These are phyloP conservation scores for Pythium plurisporium DNA, from an alignment of 352 stramenopile genomes.

Conservation along the genomic window DNA sequence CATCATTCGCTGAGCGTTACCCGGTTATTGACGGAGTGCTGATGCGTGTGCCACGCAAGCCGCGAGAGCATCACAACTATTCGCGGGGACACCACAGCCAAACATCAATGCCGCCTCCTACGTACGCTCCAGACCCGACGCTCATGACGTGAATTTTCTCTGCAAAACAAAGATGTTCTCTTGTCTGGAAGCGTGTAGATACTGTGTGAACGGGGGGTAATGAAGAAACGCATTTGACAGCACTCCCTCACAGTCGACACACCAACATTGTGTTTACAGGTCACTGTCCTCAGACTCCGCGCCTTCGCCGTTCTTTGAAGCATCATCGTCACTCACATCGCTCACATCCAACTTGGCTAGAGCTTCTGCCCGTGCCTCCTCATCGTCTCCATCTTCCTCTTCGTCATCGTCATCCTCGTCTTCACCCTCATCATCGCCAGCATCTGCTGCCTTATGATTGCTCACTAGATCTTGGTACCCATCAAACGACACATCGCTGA, in stretches of 20 bases:
- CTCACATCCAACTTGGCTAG: slow-evolving; percentile 12
- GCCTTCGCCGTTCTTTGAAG: slow-evolving; percentile 23
- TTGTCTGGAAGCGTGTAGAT: slow-evolving; percentile 6
- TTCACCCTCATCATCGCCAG: neutral
- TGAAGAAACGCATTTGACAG: slow-evolving; percentile 9
- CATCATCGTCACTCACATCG: slow-evolving; percentile 28
- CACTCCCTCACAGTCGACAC: neutral
- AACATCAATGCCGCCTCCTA: slow-evolving; percentile 7
- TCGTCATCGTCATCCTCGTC: slow-evolving; percentile 13
- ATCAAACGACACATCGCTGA: slow-evolving; percentile 72
- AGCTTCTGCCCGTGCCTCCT: slow-evolving; percentile 1
- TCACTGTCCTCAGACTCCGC: slow-evolving; percentile 61
- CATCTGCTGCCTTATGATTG: slow-evolving; percentile 7
- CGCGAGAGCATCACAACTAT: slow-evolving; percentile 14
- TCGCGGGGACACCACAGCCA: slow-evolving; percentile 1
- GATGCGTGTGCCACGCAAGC: slow-evolving; percentile 69
- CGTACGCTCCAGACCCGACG: slow-evolving; percentile 11
- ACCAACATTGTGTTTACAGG: slow-evolving; percentile 26
- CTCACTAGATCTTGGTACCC: slow-evolving; percentile 55
- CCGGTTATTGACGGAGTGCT: slow-evolving; percentile 78
- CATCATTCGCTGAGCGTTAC: slow-evolving; percentile 79
- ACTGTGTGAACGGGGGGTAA: slow-evolving; percentile 5
- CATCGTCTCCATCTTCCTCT: neutral
- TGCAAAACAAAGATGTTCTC: neutral
- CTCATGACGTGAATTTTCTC: slow-evolving; percentile 17